These are phyloP conservation scores for Salix udensis DNA, from an alignment of 345 rosid species.

Conservation along the genomic window DNA sequence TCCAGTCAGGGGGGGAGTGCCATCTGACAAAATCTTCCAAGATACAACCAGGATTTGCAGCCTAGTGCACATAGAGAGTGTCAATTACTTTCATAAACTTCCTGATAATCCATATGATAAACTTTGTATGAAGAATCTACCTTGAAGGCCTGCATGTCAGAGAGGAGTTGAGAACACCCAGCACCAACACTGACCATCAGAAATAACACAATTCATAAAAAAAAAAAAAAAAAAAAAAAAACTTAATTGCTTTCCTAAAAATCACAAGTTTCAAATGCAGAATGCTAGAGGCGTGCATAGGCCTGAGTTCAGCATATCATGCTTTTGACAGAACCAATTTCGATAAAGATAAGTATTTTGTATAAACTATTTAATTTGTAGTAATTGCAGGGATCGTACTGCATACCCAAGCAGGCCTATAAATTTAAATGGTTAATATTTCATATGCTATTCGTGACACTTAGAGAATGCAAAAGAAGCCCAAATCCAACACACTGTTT, in stretches of 20 bases:
- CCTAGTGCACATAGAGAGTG: constrained; percentile 37
- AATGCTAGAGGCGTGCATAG: background rate
- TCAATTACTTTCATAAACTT: background rate
- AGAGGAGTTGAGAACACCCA: constrained; percentile 97
- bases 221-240: no score
- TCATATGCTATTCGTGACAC: background rate
- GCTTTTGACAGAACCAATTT: background rate
- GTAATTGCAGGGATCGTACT: background rate
- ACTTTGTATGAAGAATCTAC: constrained; percentile 32
- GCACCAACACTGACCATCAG: constrained; percentile 81
- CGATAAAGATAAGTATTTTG: background rate
- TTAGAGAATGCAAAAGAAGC: background rate
- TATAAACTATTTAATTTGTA: background rate
- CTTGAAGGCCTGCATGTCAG: constrained; percentile 99
- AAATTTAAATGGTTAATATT: background rate
- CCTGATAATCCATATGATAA: background rate
- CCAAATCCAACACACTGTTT: background rate
- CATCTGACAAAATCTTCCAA: constrained; percentile 99
- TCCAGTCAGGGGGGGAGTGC: constrained; percentile 99
- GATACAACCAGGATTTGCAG: constrained; percentile 98
- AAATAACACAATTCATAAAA: constrained; percentile 14
- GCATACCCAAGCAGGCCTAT: background rate
- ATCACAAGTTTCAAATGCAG: constrained; percentile 1
- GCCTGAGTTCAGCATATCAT: background rate
- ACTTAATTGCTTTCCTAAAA: background rate